These are phyloP conservation scores for Boletellus sp. DNA, from an alignment of 768 basidiomycete species.

Conservation along the genomic window DNA sequence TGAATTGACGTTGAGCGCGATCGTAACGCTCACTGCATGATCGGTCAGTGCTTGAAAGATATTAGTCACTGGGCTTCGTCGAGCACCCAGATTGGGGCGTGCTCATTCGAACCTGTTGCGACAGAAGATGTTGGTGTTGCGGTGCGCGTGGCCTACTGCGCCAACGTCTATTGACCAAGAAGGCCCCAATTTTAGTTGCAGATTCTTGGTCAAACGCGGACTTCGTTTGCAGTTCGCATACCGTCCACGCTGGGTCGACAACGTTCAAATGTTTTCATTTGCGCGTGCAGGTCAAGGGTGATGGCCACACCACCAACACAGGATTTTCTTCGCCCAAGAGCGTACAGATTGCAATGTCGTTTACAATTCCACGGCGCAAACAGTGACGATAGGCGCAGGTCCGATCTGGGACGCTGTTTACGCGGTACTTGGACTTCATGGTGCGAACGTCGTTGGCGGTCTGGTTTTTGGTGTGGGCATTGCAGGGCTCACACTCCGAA, in stretches of 20 bases:
- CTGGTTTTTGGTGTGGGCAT: conserved; percentile 53
- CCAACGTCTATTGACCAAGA: background rate
- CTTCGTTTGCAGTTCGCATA: conserved; percentile 16
- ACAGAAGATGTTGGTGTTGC: conserved; percentile 46
- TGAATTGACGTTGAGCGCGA: background rate
- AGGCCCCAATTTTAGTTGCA: background rate
- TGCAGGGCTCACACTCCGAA: conserved; percentile 52
- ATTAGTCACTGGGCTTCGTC: conserved; percentile 49
- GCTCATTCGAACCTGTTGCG: conserved; percentile 56
- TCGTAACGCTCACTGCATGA: background rate
- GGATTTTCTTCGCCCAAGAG: conserved; percentile 55
- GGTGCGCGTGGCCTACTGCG: conserved; percentile 25
- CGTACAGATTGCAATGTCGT: conserved; percentile 52
- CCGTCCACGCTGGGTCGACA: too few relatives aligned
- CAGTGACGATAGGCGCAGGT: conserved; percentile 36
- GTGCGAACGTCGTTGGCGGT: conserved; percentile 52
- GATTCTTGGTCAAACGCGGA: conserved; percentile 42
- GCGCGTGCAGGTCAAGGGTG: conserved; percentile 47
- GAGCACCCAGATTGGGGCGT: conserved; percentile 41
- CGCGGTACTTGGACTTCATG: conserved; percentile 38
- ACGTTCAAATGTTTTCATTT: background rate
- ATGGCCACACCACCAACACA: conserved; percentile 51
- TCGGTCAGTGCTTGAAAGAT: conserved; percentile 36
- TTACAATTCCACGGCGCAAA: conserved; percentile 38
- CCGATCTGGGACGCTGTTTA: conserved; percentile 66